Evolutionary conservation across 768 basidiomycete species (phyloP), one percentile per base, ranked within the genome.

Genomic region (Hygrocybe coccinea): DNA sequence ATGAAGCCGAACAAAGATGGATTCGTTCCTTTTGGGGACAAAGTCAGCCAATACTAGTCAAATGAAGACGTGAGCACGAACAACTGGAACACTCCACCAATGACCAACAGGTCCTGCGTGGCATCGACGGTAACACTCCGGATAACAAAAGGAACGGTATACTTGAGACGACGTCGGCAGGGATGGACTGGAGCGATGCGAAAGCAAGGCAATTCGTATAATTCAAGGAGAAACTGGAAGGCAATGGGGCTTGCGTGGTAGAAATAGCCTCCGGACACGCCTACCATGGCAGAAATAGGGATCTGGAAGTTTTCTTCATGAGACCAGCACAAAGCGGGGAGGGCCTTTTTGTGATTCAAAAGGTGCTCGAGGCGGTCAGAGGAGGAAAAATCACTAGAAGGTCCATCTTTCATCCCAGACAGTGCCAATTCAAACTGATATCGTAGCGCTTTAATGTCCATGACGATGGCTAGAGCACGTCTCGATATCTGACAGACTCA

Each of bases 361-460:
- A 82, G 68, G 50, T 80, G 66, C 52, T 79, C 73, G 35, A 79
- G 73, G 52, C 80, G 79, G 35, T 75, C 71, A 10, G 77, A 67
- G 14, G 71, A 69, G 36, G 66, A 66, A 35, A 69, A 65, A 58
- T 74, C 67, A 29, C 76, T 66, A 35, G 70, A 72, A 17, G 74
- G 69, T 5, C 80, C 80, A 62, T 81, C 79, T 60, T 72, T 73
- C 79, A 81, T 79, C 38, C 79, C 79, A 54, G 74, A 66, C 19
- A 75, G 50, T 15, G 75, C 79, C 25, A 82, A 69, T 59, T 81
- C 79, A 59, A 75, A 75, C 46, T 71, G 74, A 65, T 82, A 82
- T 29, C 73, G 74, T 56, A 82, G 74, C 21, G 73, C 71, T 47
- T 78, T 73, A 62, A 74, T 76, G 36, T 74, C 74, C 74, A 74